Conservation (phyloP, 2,329 filamentous ascomycete species). For the Colletotrichum sp. region DNA sequence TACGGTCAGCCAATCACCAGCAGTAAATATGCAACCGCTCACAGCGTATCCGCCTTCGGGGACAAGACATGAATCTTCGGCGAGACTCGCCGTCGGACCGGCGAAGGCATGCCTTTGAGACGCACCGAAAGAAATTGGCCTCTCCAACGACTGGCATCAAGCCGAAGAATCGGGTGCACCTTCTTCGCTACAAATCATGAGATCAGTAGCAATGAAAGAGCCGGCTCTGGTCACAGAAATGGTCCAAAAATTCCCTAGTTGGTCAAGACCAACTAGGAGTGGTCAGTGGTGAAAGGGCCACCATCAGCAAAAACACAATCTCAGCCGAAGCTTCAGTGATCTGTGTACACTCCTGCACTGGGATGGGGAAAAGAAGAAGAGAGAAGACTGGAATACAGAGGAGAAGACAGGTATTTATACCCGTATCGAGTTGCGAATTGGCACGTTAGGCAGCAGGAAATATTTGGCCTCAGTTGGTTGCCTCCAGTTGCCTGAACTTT, state of each 20-base stretch:
- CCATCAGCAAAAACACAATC: constrained; percentile 88
- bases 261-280: constrained; percentile 72
- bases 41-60: not conserved
- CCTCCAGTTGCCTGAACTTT: not conserved
- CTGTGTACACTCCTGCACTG: constrained; percentile 77
- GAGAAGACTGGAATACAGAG: not conserved
- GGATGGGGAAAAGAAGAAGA: constrained; percentile 54
- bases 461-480: not conserved
- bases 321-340: constrained; percentile 88
- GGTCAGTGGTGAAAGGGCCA: constrained; percentile 78
- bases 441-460: not conserved
- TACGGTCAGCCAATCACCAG: not conserved
- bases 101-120: not conserved
- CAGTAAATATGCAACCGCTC: not conserved
- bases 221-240: not conserved
- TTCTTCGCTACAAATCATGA: not conserved
- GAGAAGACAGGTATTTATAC: not conserved
- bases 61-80: not conserved
- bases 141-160: not conserved
- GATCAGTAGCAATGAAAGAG: not conserved
- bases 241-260: constrained; percentile 81
- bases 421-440: not conserved
- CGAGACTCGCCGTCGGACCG: not conserved
- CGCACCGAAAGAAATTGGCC: not conserved
- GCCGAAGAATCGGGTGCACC: not conserved